Conservation (phyloP, 2,329 filamentous ascomycete species). For the Xylariales sp. region DNA sequence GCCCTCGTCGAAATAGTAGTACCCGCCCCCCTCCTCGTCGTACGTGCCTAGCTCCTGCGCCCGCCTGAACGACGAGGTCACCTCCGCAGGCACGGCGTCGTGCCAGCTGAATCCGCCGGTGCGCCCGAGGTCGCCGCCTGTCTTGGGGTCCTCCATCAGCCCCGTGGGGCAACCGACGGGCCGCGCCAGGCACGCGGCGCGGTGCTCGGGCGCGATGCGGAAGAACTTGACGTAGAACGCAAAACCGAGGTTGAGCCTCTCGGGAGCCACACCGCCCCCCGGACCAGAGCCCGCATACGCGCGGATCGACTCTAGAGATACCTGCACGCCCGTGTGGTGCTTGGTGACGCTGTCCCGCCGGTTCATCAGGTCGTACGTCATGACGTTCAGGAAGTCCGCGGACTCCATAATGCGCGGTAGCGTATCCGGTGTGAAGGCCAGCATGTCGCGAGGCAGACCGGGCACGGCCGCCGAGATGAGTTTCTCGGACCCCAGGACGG, state of each 20-base stretch:
- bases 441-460: slow-evolving; percentile 59
- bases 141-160: slow-evolving; percentile 53
- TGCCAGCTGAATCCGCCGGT: slow-evolving; percentile 25
- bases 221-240: slow-evolving; percentile 70
- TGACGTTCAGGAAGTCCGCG: slow-evolving; percentile 66
- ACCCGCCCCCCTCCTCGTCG: slow-evolving; percentile 23
- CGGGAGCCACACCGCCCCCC: slow-evolving; percentile 49
- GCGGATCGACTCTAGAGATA: slow-evolving; percentile 48
- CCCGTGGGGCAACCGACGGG: slow-evolving; percentile 57
- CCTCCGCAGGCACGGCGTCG: slow-evolving; percentile 20
- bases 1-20: slow-evolving; percentile 23
- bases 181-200: slow-evolving; percentile 34
- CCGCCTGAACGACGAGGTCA: slow-evolving; percentile 19
- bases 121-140: slow-evolving; percentile 53
- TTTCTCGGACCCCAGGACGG: slow-evolving; percentile 51
- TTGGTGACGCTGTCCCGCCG: slow-evolving; percentile 57
- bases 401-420: slow-evolving; percentile 53
- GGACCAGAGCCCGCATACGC: slow-evolving; percentile 55
- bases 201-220: slow-evolving; percentile 44
- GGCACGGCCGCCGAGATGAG: slow-evolving; percentile 65
- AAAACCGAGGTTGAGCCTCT: slow-evolving; percentile 61
- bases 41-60: slow-evolving; percentile 18
- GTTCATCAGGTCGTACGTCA: slow-evolving; percentile 72
- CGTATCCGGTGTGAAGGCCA: slow-evolving; percentile 56
- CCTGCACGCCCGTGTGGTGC: slow-evolving; percentile 55